Conservation (phyloP, 371 early-diverging fungal species). For the Polyrhizophydium stewartii region DNA sequence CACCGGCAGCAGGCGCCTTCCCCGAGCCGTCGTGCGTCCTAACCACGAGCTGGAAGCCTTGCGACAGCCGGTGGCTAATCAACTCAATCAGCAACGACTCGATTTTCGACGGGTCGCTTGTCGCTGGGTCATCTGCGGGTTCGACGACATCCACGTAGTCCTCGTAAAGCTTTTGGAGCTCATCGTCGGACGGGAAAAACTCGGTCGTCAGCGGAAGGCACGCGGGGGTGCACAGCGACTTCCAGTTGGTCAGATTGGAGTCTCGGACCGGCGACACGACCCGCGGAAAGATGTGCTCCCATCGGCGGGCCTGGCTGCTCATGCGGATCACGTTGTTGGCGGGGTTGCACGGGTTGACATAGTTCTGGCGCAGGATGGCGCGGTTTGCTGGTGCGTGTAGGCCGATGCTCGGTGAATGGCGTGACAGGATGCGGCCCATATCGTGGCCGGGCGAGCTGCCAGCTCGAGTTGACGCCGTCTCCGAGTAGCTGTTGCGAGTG, state of each 20-base stretch:
- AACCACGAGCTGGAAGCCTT: constrained; percentile 91
- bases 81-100: constrained; percentile 77
- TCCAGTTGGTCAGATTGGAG: constrained; percentile 55
- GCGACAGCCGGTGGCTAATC: constrained; percentile 83
- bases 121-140: constrained; percentile 59
- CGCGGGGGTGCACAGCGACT: constrained; percentile 84
- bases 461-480: constrained; percentile 13
- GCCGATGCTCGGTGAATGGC: too few species aligned
- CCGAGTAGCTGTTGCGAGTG: constrained; percentile 8
- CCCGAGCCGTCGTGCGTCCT: constrained; percentile 7
- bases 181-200: constrained; percentile 74
- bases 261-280: constrained; percentile 34
- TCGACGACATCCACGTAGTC: constrained; percentile 81
- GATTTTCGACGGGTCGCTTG: constrained; percentile 41
- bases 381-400: too few species aligned
- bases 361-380: constrained; percentile 12
- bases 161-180: constrained; percentile 63
- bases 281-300: constrained; percentile 78
- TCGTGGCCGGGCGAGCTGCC: constrained; percentile 14
- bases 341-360: constrained; percentile 73
- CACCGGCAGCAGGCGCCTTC: not conserved
- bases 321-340: constrained; percentile 54
- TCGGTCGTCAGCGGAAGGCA: constrained; percentile 92
- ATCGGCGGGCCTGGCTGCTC: constrained; percentile 66
- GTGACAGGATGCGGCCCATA: too few species aligned